Percentiles rank a stretch among this genome's conserved stretches.
phyloP scores from a whole-genome alignment of 768 basidiomycete genomes.

The Pulveroboletus ravenelii region DNA sequence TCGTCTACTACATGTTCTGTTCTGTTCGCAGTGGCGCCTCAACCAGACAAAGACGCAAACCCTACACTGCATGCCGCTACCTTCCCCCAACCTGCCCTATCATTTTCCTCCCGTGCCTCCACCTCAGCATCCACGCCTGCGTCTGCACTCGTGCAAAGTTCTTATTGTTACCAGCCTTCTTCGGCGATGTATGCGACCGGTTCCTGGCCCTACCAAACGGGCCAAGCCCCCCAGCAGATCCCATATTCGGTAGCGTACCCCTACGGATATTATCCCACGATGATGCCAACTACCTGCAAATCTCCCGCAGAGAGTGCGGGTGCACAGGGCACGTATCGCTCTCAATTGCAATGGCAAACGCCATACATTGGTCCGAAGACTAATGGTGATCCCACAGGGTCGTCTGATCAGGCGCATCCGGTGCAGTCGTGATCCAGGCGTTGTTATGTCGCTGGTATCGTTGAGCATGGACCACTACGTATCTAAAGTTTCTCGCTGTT shows the following conservation, averaged over 20 bases:
- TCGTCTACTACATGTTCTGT: constrained; percentile 1
- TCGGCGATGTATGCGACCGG: constrained; percentile 20
- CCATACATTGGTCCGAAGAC: constrained; percentile 36
- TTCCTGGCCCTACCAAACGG: constrained; percentile 33
- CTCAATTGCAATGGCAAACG: constrained; percentile 33
- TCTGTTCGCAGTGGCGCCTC: constrained; percentile 14
- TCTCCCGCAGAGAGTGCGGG: constrained; percentile 14
- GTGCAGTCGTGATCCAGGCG: constrained; percentile 8
- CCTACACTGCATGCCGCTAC: constrained; percentile 22
- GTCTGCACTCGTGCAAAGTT: constrained; percentile 17
- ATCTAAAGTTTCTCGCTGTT: constrained; percentile 1
- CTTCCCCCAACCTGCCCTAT: constrained; percentile 14
- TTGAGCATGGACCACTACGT: constrained; percentile 4
- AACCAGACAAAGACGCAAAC: constrained; percentile 6
- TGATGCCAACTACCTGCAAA: constrained; percentile 7
- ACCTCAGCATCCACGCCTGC: constrained; percentile 15
- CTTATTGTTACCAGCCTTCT: constrained; percentile 21
- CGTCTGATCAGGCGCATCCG: constrained; percentile 13
- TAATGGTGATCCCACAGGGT: constrained; percentile 31
- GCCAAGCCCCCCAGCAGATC: constrained; percentile 15
- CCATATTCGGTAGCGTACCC: constrained; percentile 20
- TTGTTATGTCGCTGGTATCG: background rate
- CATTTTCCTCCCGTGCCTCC: constrained; percentile 21
- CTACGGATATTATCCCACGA: constrained; percentile 23
- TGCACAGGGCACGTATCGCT: constrained; percentile 23